Evolutionary conservation across 352 stramenopile species (phyloP).

Genomic region (Globisporangium acanthophoron): DNA sequence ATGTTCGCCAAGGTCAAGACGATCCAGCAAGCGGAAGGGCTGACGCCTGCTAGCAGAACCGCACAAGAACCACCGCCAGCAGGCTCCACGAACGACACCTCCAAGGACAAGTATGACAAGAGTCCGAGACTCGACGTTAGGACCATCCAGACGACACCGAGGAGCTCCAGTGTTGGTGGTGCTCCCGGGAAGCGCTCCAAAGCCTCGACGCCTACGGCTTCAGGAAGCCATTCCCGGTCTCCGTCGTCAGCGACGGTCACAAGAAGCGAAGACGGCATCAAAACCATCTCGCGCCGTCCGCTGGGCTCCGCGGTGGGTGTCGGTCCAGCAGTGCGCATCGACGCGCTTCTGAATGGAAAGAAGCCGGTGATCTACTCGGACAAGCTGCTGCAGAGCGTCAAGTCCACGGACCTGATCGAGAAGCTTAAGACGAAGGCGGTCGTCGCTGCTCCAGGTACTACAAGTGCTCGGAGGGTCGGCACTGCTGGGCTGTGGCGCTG

Average conservation of each 20-base stretch:
- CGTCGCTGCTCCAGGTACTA: constrained; percentile 32
- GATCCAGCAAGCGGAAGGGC: constrained; percentile 44
- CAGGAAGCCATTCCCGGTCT: constrained; percentile 1
- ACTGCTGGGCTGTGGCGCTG: not conserved
- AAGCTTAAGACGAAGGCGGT: constrained; percentile 47
- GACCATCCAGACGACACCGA: constrained; percentile 3
- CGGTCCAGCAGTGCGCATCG: constrained; percentile 8
- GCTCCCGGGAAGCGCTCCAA: not conserved
- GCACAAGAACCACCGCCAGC: not conserved
- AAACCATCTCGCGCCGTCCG: constrained; percentile 37
- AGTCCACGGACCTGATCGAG: constrained; percentile 34
- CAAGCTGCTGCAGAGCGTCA: constrained; percentile 43
- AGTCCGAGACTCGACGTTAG: constrained; percentile 8
- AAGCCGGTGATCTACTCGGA: constrained; percentile 55
- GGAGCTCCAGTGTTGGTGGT: not conserved
- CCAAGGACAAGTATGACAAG: not conserved
- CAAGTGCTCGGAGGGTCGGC: not conserved
- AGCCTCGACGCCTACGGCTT: constrained; percentile 5
- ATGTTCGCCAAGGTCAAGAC: constrained; percentile 75
- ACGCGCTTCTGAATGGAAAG: constrained; percentile 46
- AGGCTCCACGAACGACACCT: not conserved
- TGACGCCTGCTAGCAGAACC: constrained; percentile 11
- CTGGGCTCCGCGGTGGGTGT: constrained; percentile 10
- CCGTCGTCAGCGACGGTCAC: not conserved
- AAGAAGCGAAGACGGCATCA: constrained; percentile 47